Percentiles rank a stretch among this genome's conserved stretches.
Conservation (phyloP, 164 flowering plant species). For the Stephania japonica region DNA sequence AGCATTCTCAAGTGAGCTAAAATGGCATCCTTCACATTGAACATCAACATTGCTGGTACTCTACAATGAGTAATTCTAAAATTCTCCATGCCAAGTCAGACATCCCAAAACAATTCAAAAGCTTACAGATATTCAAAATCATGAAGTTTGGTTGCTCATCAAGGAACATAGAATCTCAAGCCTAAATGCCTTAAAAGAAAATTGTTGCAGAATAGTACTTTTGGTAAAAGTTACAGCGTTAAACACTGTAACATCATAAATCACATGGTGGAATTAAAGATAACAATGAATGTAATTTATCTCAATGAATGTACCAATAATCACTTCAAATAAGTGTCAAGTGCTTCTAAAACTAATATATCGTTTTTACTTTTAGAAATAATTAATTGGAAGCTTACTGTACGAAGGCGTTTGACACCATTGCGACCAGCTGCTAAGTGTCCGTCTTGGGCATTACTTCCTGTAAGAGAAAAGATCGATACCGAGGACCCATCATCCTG, state of each 20-base stretch:
- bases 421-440: conserved; percentile 96
- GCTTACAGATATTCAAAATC: no score
- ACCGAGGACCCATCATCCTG: conserved; percentile 96
- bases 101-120: no score
- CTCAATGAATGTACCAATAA: background rate
- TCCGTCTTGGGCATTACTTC: conserved; percentile 87
- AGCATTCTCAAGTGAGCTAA: background rate
- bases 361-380: background rate
- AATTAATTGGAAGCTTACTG: conserved; percentile 39
- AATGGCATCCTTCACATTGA: background rate
- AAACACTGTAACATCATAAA: background rate
- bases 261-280: background rate
- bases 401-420: conserved; percentile 99
- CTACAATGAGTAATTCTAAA: no score
- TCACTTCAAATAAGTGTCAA: background rate
- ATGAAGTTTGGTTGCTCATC: no score
- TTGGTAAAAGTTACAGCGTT: background rate
- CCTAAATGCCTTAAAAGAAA: background rate
- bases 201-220: background rate
- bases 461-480: conserved; percentile 83
- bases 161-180: background rate
- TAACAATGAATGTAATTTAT: no score
- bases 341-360: background rate
- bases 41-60: no score
- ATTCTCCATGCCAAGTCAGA: no score